Conservation (phyloP, 495 filamentous ascomycete species). For the Pyrenula aspistea region DNA sequence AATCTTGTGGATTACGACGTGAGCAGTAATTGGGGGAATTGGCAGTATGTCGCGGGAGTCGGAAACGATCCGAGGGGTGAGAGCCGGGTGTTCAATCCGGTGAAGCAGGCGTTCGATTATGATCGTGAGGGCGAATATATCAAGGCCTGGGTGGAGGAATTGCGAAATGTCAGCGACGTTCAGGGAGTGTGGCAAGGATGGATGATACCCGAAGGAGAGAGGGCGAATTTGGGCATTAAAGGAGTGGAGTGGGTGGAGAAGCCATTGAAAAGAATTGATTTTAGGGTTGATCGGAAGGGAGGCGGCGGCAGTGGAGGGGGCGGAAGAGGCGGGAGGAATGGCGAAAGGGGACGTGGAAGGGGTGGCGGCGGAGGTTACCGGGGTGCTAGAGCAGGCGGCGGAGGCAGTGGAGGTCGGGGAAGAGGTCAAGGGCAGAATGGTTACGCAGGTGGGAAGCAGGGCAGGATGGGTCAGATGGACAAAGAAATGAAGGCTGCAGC, state of each 20-base stretch:
- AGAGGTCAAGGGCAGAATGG: constrained; percentile 2
- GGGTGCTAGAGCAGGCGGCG: constrained; percentile 8
- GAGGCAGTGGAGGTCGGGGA: constrained; percentile 1
- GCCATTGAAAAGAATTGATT: constrained; percentile 44
- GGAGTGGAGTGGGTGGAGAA: constrained; percentile 41
- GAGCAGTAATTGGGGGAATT: constrained; percentile 63
- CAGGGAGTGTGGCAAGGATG: constrained; percentile 53
- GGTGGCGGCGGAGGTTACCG: constrained; percentile 9
- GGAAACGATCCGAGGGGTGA: constrained; percentile 60
- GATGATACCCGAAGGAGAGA: constrained; percentile 38
- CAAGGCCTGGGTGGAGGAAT: constrained; percentile 51
- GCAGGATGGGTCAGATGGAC: constrained; percentile 9
- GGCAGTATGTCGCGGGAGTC: constrained; percentile 64
- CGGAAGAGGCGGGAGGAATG: constrained; percentile 9
- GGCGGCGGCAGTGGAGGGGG: constrained; percentile 12
- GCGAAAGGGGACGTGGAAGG: constrained; percentile 8
- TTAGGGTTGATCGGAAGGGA: constrained; percentile 28
- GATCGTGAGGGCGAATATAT: constrained; percentile 54
- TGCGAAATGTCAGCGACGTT: constrained; percentile 35
- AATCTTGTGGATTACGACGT: constrained; percentile 61
- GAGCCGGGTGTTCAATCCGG: constrained; percentile 56
- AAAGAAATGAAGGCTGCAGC: neutral
- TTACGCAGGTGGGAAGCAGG: constrained; percentile 3
- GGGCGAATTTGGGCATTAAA: constrained; percentile 34
- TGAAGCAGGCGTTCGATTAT: constrained; percentile 46